These are phyloP conservation scores for Parachaetomium inaequale DNA, from an alignment of 495 filamentous ascomycete species.

Conservation along the genomic window DNA sequence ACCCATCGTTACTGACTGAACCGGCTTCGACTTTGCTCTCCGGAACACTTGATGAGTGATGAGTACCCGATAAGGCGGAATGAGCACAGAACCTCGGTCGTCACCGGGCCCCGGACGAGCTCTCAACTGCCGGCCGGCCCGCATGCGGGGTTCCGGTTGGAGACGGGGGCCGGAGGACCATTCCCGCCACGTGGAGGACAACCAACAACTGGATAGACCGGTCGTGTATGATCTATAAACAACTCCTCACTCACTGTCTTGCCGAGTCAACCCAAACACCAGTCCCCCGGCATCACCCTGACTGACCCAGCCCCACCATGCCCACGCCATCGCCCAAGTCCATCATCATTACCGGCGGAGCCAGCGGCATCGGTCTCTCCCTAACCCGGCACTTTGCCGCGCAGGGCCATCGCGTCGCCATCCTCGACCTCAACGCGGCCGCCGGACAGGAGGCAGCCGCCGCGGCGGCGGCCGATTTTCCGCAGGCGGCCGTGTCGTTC, in stretches of 20 bases:
- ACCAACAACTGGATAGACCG: neutral
- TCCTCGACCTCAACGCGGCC: slow-evolving; percentile 49
- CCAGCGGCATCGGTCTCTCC: slow-evolving; percentile 53
- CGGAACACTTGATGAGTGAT: no score
- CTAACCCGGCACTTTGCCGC: slow-evolving; percentile 49
- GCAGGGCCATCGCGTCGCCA: slow-evolving; percentile 42
- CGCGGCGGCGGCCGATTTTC: slow-evolving; percentile 35
- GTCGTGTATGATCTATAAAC: no score
- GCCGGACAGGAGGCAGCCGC: slow-evolving; percentile 33
- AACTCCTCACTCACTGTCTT: no score
- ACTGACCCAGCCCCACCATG: no score
- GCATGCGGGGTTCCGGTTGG: neutral
- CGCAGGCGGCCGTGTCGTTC: slow-evolving; percentile 39
- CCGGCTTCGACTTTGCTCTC: no score
- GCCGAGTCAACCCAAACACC: no score
- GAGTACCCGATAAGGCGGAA: no score
- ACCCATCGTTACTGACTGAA: no score
- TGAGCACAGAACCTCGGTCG: no score
- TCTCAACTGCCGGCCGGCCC: no score
- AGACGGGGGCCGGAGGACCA: neutral
- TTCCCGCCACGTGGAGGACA: neutral
- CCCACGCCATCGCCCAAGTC: slow-evolving; percentile 10
- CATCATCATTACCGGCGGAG: slow-evolving; percentile 48
- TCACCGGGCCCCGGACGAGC: no score
- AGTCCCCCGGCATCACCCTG: no score